Evolutionary conservation across 83 land plant species (phyloP).

Genomic region (Thuja plicata): DNA sequence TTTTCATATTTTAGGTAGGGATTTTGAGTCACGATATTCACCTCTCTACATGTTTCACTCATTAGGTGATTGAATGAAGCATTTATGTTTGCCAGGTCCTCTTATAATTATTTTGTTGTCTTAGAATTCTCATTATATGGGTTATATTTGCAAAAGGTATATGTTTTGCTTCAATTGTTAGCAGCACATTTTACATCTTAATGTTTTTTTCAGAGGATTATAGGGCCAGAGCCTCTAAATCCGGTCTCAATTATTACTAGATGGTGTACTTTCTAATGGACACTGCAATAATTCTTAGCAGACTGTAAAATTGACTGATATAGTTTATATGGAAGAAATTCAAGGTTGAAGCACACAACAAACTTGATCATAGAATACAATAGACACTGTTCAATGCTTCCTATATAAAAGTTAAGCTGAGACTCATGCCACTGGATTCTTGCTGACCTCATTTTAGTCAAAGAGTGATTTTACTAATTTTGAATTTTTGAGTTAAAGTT

Average conservation of each 20-base stretch:
- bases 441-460: background rate
- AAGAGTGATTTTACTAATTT: background rate
- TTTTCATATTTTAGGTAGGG: background rate
- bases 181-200: background rate
- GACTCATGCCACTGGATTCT: background rate
- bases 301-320: background rate
- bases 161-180: background rate
- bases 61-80: background rate
- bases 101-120: background rate
- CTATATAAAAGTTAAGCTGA: no score
- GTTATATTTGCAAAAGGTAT: background rate
- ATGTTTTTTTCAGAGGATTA: background rate
- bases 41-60: background rate
- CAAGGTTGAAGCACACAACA: background rate
- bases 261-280: background rate
- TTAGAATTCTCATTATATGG: background rate
- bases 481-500: no score
- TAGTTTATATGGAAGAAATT: background rate
- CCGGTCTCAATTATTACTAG: background rate
- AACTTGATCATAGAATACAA: no score
- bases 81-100: background rate
- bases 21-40: background rate
- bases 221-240: background rate
- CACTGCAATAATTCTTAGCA: background rate
- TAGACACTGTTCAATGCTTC: no score